Evolutionary conservation across 768 basidiomycete species (phyloP), one percentile per base, ranked within the genome.

Genomic region (Clitopilus passeckerianus): DNA sequence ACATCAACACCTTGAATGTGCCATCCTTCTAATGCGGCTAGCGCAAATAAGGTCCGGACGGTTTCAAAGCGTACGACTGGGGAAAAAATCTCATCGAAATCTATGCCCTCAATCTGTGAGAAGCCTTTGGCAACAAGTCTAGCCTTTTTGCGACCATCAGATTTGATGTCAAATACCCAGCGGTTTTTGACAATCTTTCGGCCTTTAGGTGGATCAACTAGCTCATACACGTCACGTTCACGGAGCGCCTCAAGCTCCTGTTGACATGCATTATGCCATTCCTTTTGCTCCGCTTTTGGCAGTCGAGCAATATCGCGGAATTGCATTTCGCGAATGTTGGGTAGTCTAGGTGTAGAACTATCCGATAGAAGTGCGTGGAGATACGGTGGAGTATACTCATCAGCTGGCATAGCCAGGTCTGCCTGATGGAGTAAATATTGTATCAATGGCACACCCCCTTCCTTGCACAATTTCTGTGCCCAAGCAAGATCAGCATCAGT

Each of bases 151-250:
- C 56, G 44, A 34, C 62, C 62, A 60, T 66, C 64, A 24, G 58
- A 22, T 58, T 68, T 68, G 6, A 59, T 22, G 53, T 60, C 55
- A 53, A 64, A 66, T 2, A 68, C 65, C 65, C 65, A 68, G 20
- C 59, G 43, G 34, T 61, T 58, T 60, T 64, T 64, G 20, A 68
- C 61, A 0, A 58, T 30, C 22, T 58, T 63, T 15, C 58, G 23
- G 23, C 59, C 63, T 52, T 63, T 58, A 4, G 60, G 65, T 14
- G 58, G 53, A 22, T 57, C 37, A 12, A 53, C 56, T 18, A 57
- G 35, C 22, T 57, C 57, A 44, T 23, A 57, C 14, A 57, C 57
- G 15, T 57, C 16, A 18, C 30, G 35, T 9, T 57, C 33, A 14
- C 30, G 27, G 14, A 57, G 57, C 8, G 8, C 30, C 44, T 44